These are phyloP conservation scores for Tillandsia fasciculata DNA, from an alignment of 176 grass and related monocot species.

Conservation along the genomic window DNA sequence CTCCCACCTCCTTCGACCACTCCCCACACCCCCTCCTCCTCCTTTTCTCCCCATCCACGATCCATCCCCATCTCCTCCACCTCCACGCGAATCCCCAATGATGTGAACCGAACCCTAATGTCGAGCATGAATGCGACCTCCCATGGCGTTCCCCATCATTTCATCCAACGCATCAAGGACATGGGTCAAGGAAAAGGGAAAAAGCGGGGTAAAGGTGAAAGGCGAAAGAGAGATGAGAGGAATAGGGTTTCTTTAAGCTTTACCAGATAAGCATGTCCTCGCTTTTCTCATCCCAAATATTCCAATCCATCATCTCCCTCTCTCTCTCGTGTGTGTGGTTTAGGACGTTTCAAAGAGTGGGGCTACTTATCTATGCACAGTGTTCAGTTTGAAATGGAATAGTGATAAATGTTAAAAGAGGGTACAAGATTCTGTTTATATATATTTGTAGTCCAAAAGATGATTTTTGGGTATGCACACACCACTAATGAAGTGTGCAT, in stretches of 20 bases:
- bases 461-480: too few species aligned
- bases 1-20: slow-evolving; percentile 11
- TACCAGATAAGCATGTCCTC: slow-evolving; percentile 44
- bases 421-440: too few species aligned
- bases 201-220: not conserved
- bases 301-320: slow-evolving; percentile 21
- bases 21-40: not conserved
- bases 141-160: slow-evolving; percentile 34
- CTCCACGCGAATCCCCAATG: too few species aligned
- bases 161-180: slow-evolving; percentile 34
- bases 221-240: slow-evolving; percentile 20
- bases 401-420: too few species aligned
- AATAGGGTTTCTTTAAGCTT: slow-evolving; percentile 43
- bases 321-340: not conserved
- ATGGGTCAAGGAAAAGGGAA: slow-evolving; percentile 11
- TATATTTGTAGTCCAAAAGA: too few species aligned
- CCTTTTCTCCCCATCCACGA: slow-evolving; percentile 4
- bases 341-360: too few species aligned
- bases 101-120: slow-evolving; percentile 23
- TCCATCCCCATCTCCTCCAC: not conserved
- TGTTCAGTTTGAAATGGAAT: too few species aligned
- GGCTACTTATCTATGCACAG: too few species aligned
- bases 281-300: slow-evolving; percentile 43
- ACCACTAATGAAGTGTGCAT: too few species aligned
- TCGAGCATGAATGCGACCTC: slow-evolving; percentile 39